Evolutionary conservation across 176 grass and related monocot genomes (phyloP).

Genomic region (Poa annua): DNA sequence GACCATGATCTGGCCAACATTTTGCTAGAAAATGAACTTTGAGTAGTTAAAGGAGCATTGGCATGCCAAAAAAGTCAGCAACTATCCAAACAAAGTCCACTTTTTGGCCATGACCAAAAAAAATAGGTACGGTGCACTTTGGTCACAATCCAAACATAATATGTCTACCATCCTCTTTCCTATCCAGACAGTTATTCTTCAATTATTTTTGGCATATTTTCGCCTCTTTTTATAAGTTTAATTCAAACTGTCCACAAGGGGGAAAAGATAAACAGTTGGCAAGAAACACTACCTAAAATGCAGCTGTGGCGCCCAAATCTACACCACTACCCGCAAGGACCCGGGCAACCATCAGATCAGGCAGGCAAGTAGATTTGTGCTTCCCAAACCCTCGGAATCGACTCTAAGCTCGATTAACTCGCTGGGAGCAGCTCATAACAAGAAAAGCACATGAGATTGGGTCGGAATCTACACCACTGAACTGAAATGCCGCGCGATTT

Average conservation of each 20-base stretch:
- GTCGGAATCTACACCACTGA: neutral
- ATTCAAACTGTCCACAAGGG: neutral
- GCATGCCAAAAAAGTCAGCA: neutral
- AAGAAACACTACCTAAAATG: neutral
- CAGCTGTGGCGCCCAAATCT: conserved; percentile 19
- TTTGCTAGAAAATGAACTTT: neutral
- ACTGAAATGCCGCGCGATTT: conserved; percentile 31
- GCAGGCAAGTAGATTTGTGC: neutral
- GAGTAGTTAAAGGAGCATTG: neutral
- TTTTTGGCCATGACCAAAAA: neutral
- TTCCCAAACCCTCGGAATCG: neutral
- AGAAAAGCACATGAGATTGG: neutral
- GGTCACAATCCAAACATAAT: neutral
- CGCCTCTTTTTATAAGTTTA: neutral
- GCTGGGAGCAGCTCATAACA: neutral
- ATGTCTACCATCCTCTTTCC: neutral
- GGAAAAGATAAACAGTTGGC: neutral
- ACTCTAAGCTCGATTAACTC: neutral
- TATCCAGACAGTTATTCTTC: neutral
- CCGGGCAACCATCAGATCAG: neutral
- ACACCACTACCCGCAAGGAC: neutral
- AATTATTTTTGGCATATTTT: neutral
- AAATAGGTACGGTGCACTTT: neutral
- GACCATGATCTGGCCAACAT: neutral
- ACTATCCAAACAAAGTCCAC: neutral